Base-by-base conservation (phyloP, 495 filamentous ascomycete species). In the Penicillium bialowiezense region DNA sequence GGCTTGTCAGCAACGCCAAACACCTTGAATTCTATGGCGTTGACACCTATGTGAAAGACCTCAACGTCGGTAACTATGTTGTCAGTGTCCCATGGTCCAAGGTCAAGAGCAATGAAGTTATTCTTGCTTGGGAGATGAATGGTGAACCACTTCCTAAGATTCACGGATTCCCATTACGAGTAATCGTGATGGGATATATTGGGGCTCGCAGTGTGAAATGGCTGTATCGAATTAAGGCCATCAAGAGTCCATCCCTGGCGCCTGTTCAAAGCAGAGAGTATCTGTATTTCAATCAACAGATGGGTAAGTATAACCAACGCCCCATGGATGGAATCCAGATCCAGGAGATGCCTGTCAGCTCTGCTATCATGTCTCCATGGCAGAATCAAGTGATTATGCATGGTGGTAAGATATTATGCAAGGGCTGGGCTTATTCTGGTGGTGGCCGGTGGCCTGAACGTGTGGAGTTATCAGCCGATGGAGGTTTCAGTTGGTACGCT, bases 111-210 rank as follows among this genome's bases (percentile, higher is more conserved):
- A 72, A 85, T 55, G 84, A 89, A 51, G 84, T 87, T 19, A 70
- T 88, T 45, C 73, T 87, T 3, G 82, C 80, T 1, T 87, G 78
- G 78, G 84, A 85, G 52, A 86, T 86, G 84, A 88, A 89, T 41
- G 84, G 78, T 23, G 65, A 83, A 48, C 78, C 80, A 0, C 70
- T 89, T 1, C 85, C 85, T 1, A 77, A 74, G 48, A 82, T 83
- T 52, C 83, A 87, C 50, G 85, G 85, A 2, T 82, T 68, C 18
- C 85, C 85, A 3, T 59, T 89, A 3, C 73, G 85, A 3, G 75
- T 74, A 0, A 74, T 88, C 1, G 81, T 85, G 0, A 62, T 81
- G 37, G 84, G 85, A 1, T 85, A 85, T 47, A 85, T 87, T 33
- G 70, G 66, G 5, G 68, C 64, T 14, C 59, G 62, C 1, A 64